Base-by-base conservation (phyloP, 108 stramenopile genomes). In the Schizochytrium sp. region DNA sequence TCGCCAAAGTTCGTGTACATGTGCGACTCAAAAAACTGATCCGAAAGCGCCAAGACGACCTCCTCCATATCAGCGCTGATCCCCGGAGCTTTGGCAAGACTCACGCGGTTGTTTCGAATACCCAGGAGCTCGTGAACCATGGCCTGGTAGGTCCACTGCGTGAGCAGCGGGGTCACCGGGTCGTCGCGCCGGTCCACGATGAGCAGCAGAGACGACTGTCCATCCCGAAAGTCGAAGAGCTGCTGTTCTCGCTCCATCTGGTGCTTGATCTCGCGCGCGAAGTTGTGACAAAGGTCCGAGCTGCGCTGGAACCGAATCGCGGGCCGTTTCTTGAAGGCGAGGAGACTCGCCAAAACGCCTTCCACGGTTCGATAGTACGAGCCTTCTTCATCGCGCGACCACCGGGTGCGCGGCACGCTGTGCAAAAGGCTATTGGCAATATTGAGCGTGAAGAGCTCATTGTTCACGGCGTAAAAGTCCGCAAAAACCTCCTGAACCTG, bases 71-170 rank as follows among this genome's bases (percentile, higher is more conserved):
- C 94, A 29, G 19, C 41, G 58, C 96, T 90, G 28, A 97, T 92
- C 76, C 97, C 98, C 4, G 98, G 98, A 14, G 96, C 96, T 47
- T 96, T 94, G 58, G 57, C 47, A 55, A 99, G 93, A 19, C 96
- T 93, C 60, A 98, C 98, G 8, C 98, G 95, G 90, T 97, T 98
- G 91, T 98, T 97, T 71, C 97, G 98, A 63, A 99, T 90, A 43
- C 99, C 99, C 72, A 99, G 60, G 48, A 98, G 92, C 94, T 99
- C 99, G 89, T 99, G 99, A 3, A 99, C 98, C 99, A 99, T 99
- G 87, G 99, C 99, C 90, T 99, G 99, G 91, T 99, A 99, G 5
- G 99, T 99, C 99, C 99, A 99, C 91, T 99, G 99, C 5, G 91
- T 89, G 58, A 99, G 92, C 34, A 99, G 91, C 29, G 99, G 99